Evolutionary conservation across 768 basidiomycete genomes (phyloP).

Genomic region (Boletus fagicola): DNA sequence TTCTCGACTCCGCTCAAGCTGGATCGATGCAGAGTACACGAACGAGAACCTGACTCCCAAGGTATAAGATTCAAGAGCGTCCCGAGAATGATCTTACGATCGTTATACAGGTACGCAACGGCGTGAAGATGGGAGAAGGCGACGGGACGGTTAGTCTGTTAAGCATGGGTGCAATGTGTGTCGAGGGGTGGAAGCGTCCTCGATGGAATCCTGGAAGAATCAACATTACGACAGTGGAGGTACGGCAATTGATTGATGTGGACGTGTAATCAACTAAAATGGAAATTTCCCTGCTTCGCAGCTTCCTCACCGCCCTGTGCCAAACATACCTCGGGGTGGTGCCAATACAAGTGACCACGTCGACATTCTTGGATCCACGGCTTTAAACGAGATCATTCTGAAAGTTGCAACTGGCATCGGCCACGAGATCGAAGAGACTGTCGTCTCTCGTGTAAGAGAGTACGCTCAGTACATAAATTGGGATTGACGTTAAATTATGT

Average conservation of each 20-base stretch:
- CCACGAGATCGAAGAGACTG: conserved; percentile 63
- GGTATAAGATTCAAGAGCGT: conserved; percentile 29
- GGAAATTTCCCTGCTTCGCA: conserved; percentile 31
- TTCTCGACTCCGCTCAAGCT: conserved; percentile 52
- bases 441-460: conserved; percentile 75
- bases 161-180: conserved; percentile 93
- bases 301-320: conserved; percentile 77
- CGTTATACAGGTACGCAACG: conserved; percentile 58
- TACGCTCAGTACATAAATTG: conserved; percentile 74
- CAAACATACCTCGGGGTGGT: conserved; percentile 79
- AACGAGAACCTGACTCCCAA: conserved; percentile 59
- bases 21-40: conserved; percentile 85
- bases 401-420: conserved; percentile 85
- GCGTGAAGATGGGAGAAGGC: conserved; percentile 91
- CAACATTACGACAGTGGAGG: conserved; percentile 82
- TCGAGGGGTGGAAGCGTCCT: conserved; percentile 87
- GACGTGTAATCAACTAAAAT: conserved; percentile 1
- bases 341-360: conserved; percentile 92
- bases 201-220: conserved; percentile 94
- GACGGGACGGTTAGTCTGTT: conserved; percentile 90
- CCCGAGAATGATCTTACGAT: neutral
- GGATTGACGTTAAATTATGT: conserved; percentile 47
- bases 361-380: conserved; percentile 76
- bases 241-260: conserved; percentile 33
- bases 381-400: conserved; percentile 86